A percentile compares a stretch with the other conserved stretches of the same genome.
Conservation (phyloP, 139 green algal genomes). For the Penium margaritaceum region DNA sequence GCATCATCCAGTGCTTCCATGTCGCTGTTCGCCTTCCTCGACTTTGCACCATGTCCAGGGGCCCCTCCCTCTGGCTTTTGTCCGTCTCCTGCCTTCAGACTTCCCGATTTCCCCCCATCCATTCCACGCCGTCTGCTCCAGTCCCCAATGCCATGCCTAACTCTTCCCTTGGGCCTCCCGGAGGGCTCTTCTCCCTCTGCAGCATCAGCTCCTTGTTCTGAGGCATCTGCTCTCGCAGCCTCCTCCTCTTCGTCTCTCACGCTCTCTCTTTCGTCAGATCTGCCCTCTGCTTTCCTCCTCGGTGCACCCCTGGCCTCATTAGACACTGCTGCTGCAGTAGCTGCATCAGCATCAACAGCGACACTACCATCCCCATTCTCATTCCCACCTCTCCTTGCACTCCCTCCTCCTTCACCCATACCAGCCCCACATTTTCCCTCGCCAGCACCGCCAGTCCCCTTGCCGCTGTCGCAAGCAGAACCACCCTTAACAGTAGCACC, state of each 20-base stretch:
- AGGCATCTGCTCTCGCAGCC: neutral
- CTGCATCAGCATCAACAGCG: neutral
- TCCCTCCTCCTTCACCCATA: neutral
- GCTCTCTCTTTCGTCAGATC: neutral
- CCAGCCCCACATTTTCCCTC: no score
- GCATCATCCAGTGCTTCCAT: no score
- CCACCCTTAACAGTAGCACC: no score
- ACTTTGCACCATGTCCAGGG: neutral
- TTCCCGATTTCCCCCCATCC: neutral
- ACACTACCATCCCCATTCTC: neutral
- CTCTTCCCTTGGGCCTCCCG: no score
- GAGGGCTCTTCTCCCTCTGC: neutral
- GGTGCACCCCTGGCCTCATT: neutral
- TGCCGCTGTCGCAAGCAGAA: no score
- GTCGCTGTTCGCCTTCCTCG: slow-evolving; percentile 11
- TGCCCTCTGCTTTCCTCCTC: neutral
- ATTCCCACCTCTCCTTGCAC: slow-evolving; percentile 4
- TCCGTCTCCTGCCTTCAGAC: no score
- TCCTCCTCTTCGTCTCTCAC: neutral
- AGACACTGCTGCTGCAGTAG: neutral
- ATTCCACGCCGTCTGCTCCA: neutral
- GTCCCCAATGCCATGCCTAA: no score
- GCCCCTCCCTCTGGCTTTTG: slow-evolving; percentile 12
- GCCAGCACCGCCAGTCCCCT: no score
- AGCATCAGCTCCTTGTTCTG: neutral